A percentile compares a stretch with the other conserved stretches of the same genome.
phyloP scores from a whole-genome alignment of 2,329 filamentous ascomycete genomes.

The Simplicillium aogashimaense region DNA sequence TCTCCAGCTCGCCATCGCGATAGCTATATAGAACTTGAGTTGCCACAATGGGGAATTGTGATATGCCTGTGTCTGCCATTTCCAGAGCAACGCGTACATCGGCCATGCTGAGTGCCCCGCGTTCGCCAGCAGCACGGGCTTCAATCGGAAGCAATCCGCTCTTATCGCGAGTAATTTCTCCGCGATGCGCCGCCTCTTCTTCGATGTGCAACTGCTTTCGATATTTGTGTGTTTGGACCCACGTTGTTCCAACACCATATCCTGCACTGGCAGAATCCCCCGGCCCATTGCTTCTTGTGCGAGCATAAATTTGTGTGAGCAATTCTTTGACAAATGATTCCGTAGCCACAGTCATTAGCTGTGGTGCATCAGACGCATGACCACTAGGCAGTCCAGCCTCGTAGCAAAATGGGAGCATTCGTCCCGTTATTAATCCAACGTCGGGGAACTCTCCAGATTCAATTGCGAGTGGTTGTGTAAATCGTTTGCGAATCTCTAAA shows the following conservation, averaged over 20 bases:
- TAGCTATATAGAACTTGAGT: constrained; percentile 62
- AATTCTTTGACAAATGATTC: constrained; percentile 61
- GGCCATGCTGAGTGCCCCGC: constrained; percentile 63
- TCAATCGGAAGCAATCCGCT: constrained; percentile 74
- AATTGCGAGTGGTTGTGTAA: constrained; percentile 50
- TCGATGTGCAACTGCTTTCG: constrained; percentile 64
- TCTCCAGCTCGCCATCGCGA: constrained; percentile 66
- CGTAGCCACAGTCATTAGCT: constrained; percentile 55
- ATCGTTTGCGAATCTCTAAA: constrained; percentile 57
- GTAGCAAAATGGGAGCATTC: constrained; percentile 61
- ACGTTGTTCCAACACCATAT: constrained; percentile 55
- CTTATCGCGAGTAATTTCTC: constrained; percentile 64
- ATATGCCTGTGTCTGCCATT: constrained; percentile 65
- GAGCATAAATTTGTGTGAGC: constrained; percentile 51
- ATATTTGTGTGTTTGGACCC: constrained; percentile 74
- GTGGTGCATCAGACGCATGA: constrained; percentile 48
- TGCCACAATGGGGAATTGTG: constrained; percentile 66
- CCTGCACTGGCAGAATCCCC: constrained; percentile 51
- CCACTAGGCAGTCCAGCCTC: constrained; percentile 52
- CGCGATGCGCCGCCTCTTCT: constrained; percentile 62
- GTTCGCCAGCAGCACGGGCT: constrained; percentile 62
- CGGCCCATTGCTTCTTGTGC: constrained; percentile 55
- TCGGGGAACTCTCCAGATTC: constrained; percentile 64
- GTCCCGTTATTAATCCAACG: constrained; percentile 48
- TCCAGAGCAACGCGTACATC: constrained; percentile 70